These are phyloP conservation scores for Bruguiera sexangula DNA, from an alignment of 345 rosid species.

Conservation along the genomic window DNA sequence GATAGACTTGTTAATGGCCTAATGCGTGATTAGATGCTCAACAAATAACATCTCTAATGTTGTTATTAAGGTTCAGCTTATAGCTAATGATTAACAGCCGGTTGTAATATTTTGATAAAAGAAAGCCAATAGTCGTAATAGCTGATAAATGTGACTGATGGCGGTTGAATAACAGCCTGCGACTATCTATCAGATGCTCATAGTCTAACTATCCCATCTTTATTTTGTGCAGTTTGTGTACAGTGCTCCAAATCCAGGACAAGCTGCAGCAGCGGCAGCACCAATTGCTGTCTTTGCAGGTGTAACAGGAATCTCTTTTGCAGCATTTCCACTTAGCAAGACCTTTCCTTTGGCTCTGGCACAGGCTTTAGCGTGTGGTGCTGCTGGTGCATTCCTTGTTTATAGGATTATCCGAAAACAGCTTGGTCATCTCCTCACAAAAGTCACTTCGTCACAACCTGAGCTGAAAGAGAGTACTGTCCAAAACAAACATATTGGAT, in stretches of 20 bases:
- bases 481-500: conserved; percentile 51
- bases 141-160: too few relatives aligned
- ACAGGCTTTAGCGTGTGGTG: conserved; percentile 80
- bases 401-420: conserved; percentile 59
- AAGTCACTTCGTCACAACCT: conserved; percentile 37
- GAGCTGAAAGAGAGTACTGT: conserved; percentile 33
- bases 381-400: conserved; percentile 73
- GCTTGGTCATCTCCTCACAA: conserved; percentile 79
- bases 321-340: conserved; percentile 83
- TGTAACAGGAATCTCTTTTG: conserved; percentile 78
- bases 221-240: conserved; percentile 67
- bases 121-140: too few relatives aligned
- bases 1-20: neutral
- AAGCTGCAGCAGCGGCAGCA: conserved; percentile 85
- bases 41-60: too few relatives aligned
- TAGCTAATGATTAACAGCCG: too few relatives aligned
- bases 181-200: too few relatives aligned
- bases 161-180: too few relatives aligned
- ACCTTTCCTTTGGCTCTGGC: conserved; percentile 47
- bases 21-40: too few relatives aligned
- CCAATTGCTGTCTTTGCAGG: conserved; percentile 76
- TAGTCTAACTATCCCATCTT: conserved; percentile 9
- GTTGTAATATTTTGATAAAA: too few relatives aligned
- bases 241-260: conserved; percentile 95
- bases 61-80: too few relatives aligned